These are phyloP conservation scores for Cymbopogon citratus DNA, from an alignment of 176 grass and related monocot genomes.

Conservation along the genomic window DNA sequence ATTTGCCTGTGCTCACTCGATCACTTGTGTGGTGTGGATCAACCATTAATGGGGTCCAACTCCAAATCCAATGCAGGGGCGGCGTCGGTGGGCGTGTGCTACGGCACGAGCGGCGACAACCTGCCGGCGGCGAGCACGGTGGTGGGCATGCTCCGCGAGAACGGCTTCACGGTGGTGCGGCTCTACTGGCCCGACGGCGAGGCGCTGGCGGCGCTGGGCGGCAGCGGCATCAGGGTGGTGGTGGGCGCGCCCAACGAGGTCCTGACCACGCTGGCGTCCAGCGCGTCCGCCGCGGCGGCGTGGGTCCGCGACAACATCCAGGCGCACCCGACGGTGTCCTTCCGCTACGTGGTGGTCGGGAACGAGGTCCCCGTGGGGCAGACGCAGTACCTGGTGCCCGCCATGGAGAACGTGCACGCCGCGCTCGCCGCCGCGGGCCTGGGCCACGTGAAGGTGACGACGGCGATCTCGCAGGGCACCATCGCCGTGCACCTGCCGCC, in stretches of 20 bases:
- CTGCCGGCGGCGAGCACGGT: conserved; percentile 43
- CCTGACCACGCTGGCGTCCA: conserved; percentile 29
- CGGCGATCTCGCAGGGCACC: conserved; percentile 22
- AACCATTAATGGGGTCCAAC: conserved; percentile 10
- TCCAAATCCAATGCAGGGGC: conserved; percentile 7
- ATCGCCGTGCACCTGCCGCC: conserved; percentile 39
- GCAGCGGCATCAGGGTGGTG: conserved; percentile 40
- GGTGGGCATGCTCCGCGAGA: conserved; percentile 46
- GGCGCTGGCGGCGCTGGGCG: conserved; percentile 34
- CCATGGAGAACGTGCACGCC: conserved; percentile 49
- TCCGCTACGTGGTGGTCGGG: conserved; percentile 63
- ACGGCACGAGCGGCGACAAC: conserved; percentile 48
- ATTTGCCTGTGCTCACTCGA: neutral
- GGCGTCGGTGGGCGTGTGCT: conserved; percentile 65
- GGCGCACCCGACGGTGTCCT: conserved; percentile 30
- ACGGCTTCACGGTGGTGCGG: conserved; percentile 42
- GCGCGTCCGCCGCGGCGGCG: neutral
- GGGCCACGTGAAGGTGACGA: conserved; percentile 52
- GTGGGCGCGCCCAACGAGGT: conserved; percentile 38
- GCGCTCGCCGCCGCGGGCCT: conserved; percentile 38
- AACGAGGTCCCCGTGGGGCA: conserved; percentile 43
- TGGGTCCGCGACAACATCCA: conserved; percentile 58
- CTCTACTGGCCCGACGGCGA: conserved; percentile 44
- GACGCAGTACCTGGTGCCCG: conserved; percentile 42
- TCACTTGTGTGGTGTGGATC: neutral